A percentile compares a stretch with the other conserved stretches of the same genome.
Conservation (phyloP, 1,139 yeast genomes). For the Meyerozyma sp. region DNA sequence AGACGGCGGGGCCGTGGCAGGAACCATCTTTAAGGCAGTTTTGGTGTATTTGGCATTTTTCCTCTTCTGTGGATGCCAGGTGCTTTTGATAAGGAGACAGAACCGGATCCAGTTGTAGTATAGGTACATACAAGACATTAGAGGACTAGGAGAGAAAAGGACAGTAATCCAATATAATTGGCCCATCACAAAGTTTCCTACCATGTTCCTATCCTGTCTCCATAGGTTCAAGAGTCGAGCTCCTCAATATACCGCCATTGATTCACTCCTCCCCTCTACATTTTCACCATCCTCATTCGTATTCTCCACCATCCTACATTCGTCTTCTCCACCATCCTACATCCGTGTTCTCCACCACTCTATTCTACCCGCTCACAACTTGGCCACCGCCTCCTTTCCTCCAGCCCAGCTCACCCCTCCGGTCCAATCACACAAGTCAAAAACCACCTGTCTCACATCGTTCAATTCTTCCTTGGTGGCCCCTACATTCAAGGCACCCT, state of each 20-base stretch:
- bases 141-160: background rate
- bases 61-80: constrained; percentile 85
- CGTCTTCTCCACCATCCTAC: background rate
- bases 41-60: constrained; percentile 75
- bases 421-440: constrained; percentile 69
- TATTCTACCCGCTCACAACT: constrained; percentile 21
- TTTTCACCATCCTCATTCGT: too few relatives aligned
- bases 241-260: too few relatives aligned
- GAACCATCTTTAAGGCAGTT: constrained; percentile 86
- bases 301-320: background rate
- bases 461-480: constrained; percentile 60
- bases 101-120: constrained; percentile 41
- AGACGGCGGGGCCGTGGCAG: constrained; percentile 91
- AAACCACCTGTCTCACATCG: constrained; percentile 56
- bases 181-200: too few relatives aligned
- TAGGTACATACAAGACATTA: background rate
- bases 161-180: too few relatives aligned
- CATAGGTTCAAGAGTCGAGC: too few relatives aligned
- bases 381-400: constrained; percentile 62
- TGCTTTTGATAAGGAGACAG: constrained; percentile 56
- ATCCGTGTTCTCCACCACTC: background rate
- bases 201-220: too few relatives aligned
- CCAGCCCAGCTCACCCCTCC: constrained; percentile 47
- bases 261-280: too few relatives aligned
- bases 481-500: constrained; percentile 80